Percentiles rank a stretch among this genome's conserved stretches.
Evolutionary conservation across 306 rosid genomes (phyloP).

Genomic region (Castanea sativa): DNA sequence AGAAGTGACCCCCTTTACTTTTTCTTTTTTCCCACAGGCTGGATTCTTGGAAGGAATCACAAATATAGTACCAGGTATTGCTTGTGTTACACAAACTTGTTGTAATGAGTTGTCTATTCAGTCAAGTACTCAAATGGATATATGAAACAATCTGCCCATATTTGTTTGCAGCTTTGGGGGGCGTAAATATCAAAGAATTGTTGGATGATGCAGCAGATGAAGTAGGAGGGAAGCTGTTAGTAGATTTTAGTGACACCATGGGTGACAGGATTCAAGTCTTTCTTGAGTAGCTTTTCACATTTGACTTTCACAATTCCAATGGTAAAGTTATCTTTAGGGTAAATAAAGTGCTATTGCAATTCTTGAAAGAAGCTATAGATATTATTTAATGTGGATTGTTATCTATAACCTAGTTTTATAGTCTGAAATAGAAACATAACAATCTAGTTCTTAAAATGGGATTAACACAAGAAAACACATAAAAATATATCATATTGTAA

Average conservation of each 20-base stretch:
- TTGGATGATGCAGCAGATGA: conserved; percentile 77
- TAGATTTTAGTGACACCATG: conserved; percentile 72
- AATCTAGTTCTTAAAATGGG: too few relatives aligned
- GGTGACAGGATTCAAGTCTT: conserved; percentile 94
- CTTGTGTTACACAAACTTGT: conserved; percentile 9
- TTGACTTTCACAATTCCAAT: background rate
- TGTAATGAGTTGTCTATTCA: conserved; percentile 3
- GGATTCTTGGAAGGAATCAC: conserved; percentile 94
- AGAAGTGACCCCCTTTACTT: background rate
- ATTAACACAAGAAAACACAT: background rate
- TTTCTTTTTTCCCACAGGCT: conserved; percentile 53
- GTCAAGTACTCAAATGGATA: conserved; percentile 6
- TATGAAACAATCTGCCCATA: conserved; percentile 14
- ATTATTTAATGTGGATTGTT: background rate
- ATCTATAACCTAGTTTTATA: background rate
- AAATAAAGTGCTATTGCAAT: background rate
- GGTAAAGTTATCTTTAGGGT: background rate
- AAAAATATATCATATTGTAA: background rate
- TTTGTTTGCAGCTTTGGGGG: conserved; percentile 66
- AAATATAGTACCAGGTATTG: conserved; percentile 85
- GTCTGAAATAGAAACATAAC: background rate
- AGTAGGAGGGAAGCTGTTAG: conserved; percentile 71
- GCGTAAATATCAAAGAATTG: conserved; percentile 76
- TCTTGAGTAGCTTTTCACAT: conserved; percentile 48
- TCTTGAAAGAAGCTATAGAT: background rate